These are phyloP conservation scores for Salix suchowensis DNA, from an alignment of 345 rosid species.

Conservation along the genomic window DNA sequence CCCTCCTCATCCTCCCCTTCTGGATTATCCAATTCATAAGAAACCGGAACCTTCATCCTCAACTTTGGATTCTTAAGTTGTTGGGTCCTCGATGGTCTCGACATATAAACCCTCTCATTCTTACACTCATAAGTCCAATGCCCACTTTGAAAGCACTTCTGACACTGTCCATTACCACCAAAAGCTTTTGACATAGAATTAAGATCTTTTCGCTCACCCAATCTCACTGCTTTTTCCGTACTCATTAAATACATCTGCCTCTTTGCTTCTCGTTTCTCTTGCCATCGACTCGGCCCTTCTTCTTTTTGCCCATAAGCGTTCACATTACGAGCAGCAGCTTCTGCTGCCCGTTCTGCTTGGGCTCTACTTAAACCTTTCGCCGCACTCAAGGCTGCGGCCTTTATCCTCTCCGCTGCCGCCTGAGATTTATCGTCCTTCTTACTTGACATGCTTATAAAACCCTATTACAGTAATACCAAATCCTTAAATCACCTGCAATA, in stretches of 20 bases:
- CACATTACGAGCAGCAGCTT: conserved; percentile 92
- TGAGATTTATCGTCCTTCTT: conserved; percentile 81
- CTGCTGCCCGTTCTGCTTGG: conserved; percentile 92
- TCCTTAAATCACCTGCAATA: background rate
- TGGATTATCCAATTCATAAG: conserved; percentile 54
- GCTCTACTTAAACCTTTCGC: conserved; percentile 93
- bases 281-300: conserved; percentile 99
- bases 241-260: conserved; percentile 98
- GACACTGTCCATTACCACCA: conserved; percentile 67
- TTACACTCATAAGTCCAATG: conserved; percentile 98
- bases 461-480: background rate
- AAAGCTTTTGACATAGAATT: conserved; percentile 35
- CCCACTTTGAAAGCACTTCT: conserved; percentile 84
- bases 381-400: conserved; percentile 85
- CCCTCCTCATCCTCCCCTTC: conserved; percentile 39
- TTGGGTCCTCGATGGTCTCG: conserved; percentile 89
- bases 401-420: conserved; percentile 87
- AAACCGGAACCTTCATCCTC: conserved; percentile 51
- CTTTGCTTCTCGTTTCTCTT: conserved; percentile 93
- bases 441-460: conserved; percentile 59
- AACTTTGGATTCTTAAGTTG: conserved; percentile 87
- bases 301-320: conserved; percentile 98
- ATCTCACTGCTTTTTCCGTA: conserved; percentile 84
- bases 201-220: conserved; percentile 88
- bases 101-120: conserved; percentile 86